A percentile compares a stretch with the other conserved stretches of the same genome.
Evolutionary conservation across 805 yeast genomes (phyloP).

Genomic region (Alloascoidea africana): DNA sequence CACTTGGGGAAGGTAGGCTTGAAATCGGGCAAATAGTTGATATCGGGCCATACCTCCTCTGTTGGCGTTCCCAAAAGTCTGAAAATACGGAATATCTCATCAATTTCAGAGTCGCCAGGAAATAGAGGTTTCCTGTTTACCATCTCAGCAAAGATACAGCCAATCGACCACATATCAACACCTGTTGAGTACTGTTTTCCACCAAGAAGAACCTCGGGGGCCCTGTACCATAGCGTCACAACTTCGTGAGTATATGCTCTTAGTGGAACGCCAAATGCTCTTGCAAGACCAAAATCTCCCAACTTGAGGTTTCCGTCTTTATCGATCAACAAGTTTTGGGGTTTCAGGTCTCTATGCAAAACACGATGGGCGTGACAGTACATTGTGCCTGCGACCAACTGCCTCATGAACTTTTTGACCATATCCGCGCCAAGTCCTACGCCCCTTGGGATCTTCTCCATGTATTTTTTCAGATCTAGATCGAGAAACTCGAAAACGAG

Average conservation of each 20-base stretch:
- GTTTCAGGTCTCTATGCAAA: conserved; percentile 89
- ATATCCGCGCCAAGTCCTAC: conserved; percentile 80
- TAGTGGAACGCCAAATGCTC: conserved; percentile 95
- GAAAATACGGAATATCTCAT: conserved; percentile 88
- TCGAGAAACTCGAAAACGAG: conserved; percentile 90
- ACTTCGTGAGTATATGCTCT: conserved; percentile 97
- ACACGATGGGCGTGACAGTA: conserved; percentile 93
- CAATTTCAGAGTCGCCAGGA: conserved; percentile 97
- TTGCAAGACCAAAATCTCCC: conserved; percentile 89
- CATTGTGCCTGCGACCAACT: conserved; percentile 76
- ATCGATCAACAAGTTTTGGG: conserved; percentile 88
- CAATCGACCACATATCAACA: conserved; percentile 98
- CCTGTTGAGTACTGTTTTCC: conserved; percentile 97
- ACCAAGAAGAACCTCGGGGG: conserved; percentile 91
- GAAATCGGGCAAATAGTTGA: conserved; percentile 79
- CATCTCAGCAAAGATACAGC: conserved; percentile 97
- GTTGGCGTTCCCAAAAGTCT: conserved; percentile 88
- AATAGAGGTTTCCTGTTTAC: conserved; percentile 87
- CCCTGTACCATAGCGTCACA: conserved; percentile 94
- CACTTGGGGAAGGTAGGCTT: conserved; percentile 89
- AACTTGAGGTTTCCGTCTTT: conserved; percentile 88
- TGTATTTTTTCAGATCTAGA: conserved; percentile 87
- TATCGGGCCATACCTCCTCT: conserved; percentile 92
- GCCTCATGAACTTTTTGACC: conserved; percentile 89
- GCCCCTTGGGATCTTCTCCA: conserved; percentile 89